These are phyloP conservation scores for Suillus subaureus DNA, from an alignment of 768 basidiomycete species.

Conservation along the genomic window DNA sequence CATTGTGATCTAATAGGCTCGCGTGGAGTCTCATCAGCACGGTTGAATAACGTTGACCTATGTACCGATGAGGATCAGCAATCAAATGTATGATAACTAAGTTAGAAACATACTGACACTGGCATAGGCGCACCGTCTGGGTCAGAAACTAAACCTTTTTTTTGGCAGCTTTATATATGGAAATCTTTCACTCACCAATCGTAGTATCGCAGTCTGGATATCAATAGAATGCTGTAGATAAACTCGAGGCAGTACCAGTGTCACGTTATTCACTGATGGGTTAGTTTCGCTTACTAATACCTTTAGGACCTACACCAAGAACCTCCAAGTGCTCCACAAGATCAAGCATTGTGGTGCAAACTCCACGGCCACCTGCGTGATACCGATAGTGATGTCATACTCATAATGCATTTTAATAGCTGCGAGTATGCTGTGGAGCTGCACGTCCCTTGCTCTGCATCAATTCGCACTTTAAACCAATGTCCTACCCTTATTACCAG, in stretches of 20 bases:
- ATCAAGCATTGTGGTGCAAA: neutral
- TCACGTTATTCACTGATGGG: neutral
- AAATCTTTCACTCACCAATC: neutral
- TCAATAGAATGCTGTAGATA: neutral
- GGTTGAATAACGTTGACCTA: neutral
- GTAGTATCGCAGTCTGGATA: neutral
- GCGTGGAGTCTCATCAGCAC: neutral
- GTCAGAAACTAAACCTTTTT: neutral
- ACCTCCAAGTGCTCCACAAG: neutral
- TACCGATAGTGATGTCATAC: neutral
- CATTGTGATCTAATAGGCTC: neutral
- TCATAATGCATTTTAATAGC: neutral
- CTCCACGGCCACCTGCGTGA: neutral
- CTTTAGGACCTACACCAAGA: too few species aligned
- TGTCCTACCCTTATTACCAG: constrained; percentile 52
- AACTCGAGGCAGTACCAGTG: neutral
- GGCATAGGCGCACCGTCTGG: neutral
- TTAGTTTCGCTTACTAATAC: too few species aligned
- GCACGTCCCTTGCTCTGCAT: neutral
- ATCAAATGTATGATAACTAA: neutral
- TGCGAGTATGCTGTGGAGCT: neutral
- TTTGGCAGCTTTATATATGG: neutral
- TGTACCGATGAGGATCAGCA: neutral
- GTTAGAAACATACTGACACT: neutral
- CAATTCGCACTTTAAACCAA: constrained; percentile 20